Evolutionary conservation across 192 early-diverging fungal species (phyloP), one percentile per base, ranked within the genome.

Genomic region (Anaeromyces robustus): DNA sequence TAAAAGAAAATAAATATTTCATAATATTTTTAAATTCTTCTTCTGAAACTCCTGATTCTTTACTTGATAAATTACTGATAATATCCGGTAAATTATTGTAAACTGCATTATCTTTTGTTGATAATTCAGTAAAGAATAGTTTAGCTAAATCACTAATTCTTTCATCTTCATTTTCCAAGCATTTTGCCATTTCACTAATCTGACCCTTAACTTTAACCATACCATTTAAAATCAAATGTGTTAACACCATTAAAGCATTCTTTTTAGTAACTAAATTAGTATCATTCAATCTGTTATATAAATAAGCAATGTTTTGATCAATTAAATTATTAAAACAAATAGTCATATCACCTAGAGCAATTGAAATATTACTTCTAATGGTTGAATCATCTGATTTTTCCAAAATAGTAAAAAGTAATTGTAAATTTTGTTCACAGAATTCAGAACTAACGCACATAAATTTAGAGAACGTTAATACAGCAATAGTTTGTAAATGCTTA

Each of bases 171-270:
- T 96, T 94, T 82, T 96, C 95, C 12, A 98, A 87, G 78, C 96
- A 98, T 83, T 97, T 98, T 2, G 97, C 97, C 94, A 99, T 98
- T 85, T 98, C 96, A 82, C 94, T 94, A 77, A 99, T 88, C 82
- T 99, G 96, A 16, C 97, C 98, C 85, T 98, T 99, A 41, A 97
- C 97, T 83, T 99, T 99, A 84, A 99, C 92, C 96, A 98, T 98
- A 29, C 97, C 97, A 84, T 99, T 99, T 77, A 99, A 87, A 77
- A 98, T 96, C 86, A 99, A 86, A 83, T 97, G 96, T 0, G 97
- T 97, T 59, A 99, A 85, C 18, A 99, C 98, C 98, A 99, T 99
- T 59, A 99, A 91, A 68, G 96, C 92, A 84, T 97, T 99, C 86
- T 96, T 97, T 85, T 96, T 96, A 39, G 98, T 96, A 14, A 89